Percentiles rank a stretch among this genome's conserved stretches.
Conservation (phyloP, 306 rosid genomes). For the Quercus engelmannii region DNA sequence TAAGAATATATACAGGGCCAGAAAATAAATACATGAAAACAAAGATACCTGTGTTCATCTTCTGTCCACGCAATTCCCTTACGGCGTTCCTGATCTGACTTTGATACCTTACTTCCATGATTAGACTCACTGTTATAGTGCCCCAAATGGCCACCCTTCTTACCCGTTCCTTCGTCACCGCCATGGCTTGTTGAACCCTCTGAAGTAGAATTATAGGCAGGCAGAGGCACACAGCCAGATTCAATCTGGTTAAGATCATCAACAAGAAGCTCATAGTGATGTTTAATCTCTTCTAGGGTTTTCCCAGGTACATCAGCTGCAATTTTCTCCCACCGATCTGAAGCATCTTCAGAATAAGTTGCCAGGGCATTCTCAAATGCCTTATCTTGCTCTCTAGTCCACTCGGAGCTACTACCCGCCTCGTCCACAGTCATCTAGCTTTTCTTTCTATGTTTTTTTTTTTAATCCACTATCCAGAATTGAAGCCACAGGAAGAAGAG, state of each 20-base stretch:
- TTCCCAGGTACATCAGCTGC: conserved; percentile 77
- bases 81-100: conserved; percentile 93
- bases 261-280: conserved; percentile 76
- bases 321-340: conserved; percentile 92
- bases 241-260: conserved; percentile 80
- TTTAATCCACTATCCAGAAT: conserved; percentile 23
- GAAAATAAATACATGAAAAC: conserved; percentile 7
- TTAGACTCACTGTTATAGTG: conserved; percentile 54
- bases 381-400: conserved; percentile 91
- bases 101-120: conserved; percentile 76
- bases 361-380: conserved; percentile 91
- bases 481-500: conserved; percentile 30
- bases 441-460: neutral
- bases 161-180: conserved; percentile 72
- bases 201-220: conserved; percentile 72
- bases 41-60: conserved; percentile 88
- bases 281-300: conserved; percentile 69
- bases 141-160: conserved; percentile 54
- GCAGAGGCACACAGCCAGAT: conserved; percentile 83
- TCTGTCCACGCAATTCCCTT: conserved; percentile 99
- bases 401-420: conserved; percentile 59
- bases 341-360: conserved; percentile 59
- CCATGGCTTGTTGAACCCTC: conserved; percentile 74
- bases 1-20: neutral
- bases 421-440: conserved; percentile 69